Conservation (phyloP, 805 yeast species). For the Ogataea ganodermae region DNA sequence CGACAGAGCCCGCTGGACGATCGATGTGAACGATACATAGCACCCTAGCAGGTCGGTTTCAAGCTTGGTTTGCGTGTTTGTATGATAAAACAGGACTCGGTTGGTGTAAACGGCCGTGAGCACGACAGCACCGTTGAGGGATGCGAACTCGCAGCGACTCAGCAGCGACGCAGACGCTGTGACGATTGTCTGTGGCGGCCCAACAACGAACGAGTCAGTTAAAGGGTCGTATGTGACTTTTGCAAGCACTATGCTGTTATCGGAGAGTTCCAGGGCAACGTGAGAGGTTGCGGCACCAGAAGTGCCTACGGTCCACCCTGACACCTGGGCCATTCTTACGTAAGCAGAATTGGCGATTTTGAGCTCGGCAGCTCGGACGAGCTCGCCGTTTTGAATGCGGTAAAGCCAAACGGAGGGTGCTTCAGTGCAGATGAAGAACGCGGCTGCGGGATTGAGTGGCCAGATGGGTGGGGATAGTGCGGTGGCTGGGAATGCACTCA, state of each 20-base stretch:
- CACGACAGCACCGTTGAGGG: background rate
- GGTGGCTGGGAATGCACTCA: constrained; percentile 6
- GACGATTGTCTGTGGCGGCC: constrained; percentile 4
- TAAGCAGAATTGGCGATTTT: background rate
- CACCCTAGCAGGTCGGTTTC: constrained; percentile 7
- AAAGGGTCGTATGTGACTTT: constrained; percentile 7
- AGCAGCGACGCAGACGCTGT: constrained; percentile 11
- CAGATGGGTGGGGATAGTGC: constrained; percentile 11
- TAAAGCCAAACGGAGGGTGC: constrained; percentile 18
- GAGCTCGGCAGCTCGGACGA: constrained; percentile 6
- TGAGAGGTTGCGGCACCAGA: constrained; percentile 3
- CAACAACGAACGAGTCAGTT: background rate
- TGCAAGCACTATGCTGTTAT: constrained; percentile 15
- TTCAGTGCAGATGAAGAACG: constrained; percentile 21
- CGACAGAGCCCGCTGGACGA: constrained; percentile 10
- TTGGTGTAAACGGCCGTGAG: constrained; percentile 9
- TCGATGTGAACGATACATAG: constrained; percentile 19
- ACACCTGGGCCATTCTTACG: constrained; percentile 16
- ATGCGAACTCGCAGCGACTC: constrained; percentile 15
- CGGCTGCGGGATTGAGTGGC: constrained; percentile 15
- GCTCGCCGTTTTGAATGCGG: constrained; percentile 6
- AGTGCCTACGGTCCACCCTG: constrained; percentile 15
- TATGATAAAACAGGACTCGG: background rate
- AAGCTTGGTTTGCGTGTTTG: background rate
- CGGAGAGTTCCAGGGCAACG: constrained; percentile 13